These are phyloP conservation scores for Hemisphaericaspora nanyangensis DNA, from an alignment of 805 yeast genomes.

Conservation along the genomic window DNA sequence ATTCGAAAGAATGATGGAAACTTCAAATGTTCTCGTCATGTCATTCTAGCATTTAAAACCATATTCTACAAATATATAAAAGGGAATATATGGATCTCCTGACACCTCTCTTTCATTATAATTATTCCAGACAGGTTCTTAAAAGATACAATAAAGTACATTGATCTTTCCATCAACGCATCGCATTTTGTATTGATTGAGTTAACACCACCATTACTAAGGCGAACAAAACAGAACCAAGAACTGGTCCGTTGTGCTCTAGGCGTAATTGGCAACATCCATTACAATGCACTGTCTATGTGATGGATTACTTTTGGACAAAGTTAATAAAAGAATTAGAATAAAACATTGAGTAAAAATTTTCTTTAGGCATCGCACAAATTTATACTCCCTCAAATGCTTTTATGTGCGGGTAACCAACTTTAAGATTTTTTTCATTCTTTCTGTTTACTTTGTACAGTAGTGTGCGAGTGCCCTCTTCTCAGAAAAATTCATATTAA, in stretches of 20 bases:
- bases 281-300: slow-evolving; percentile 59
- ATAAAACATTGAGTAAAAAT: too few species aligned
- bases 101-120: slow-evolving; percentile 50
- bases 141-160: slow-evolving; percentile 23
- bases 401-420: background rate
- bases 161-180: slow-evolving; percentile 45
- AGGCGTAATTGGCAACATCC: slow-evolving; percentile 11
- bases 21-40: too few species aligned
- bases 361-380: too few species aligned
- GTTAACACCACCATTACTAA: slow-evolving; percentile 2
- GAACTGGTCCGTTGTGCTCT: slow-evolving; percentile 22
- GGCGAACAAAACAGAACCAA: slow-evolving; percentile 17
- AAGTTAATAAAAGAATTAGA: slow-evolving; percentile 41
- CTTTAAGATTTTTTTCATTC: background rate
- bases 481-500: too few species aligned
- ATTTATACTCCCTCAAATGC: too few species aligned
- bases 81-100: slow-evolving; percentile 38
- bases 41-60: too few species aligned
- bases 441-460: background rate
- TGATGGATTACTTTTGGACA: slow-evolving; percentile 68
- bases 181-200: slow-evolving; percentile 29
- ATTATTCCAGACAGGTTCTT: slow-evolving; percentile 49
- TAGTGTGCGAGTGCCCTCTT: background rate
- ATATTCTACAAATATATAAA: too few species aligned
- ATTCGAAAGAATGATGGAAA: too few species aligned